These are phyloP conservation scores for Rhazya stricta DNA, from an alignment of 257 asterid genomes.

Conservation along the genomic window DNA sequence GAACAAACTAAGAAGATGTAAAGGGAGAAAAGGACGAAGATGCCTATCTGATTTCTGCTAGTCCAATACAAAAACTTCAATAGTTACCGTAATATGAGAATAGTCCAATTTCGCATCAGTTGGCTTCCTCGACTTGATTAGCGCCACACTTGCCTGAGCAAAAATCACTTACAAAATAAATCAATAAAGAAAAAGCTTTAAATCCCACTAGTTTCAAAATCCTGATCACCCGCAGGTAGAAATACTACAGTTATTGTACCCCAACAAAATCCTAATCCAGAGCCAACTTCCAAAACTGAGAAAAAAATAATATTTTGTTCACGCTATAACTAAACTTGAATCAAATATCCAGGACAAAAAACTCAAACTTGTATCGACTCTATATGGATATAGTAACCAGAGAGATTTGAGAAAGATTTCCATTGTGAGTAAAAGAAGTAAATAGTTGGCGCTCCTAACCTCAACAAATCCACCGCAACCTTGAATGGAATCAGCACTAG, in stretches of 20 bases:
- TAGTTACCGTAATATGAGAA: conserved; percentile 69
- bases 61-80: background rate
- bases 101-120: conserved; percentile 72
- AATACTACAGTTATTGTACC: background rate
- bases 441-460: conserved; percentile 25
- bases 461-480: conserved; percentile 99
- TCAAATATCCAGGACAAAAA: background rate
- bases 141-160: conserved; percentile 62
- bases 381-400: background rate
- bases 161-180: background rate
- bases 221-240: background rate
- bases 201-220: background rate
- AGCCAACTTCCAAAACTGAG: background rate
- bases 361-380: background rate
- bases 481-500: conserved; percentile 64
- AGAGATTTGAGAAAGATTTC: background rate
- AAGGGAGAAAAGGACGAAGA: background rate
- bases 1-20: background rate
- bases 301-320: background rate
- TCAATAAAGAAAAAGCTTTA: background rate
- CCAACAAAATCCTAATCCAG: background rate
- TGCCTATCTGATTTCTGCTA: background rate
- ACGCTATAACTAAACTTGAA: background rate
- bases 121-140: conserved; percentile 81
- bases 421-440: background rate